Base-by-base conservation (phyloP, 1,284 basidiomycete species). In the Serendipita sp. region DNA sequence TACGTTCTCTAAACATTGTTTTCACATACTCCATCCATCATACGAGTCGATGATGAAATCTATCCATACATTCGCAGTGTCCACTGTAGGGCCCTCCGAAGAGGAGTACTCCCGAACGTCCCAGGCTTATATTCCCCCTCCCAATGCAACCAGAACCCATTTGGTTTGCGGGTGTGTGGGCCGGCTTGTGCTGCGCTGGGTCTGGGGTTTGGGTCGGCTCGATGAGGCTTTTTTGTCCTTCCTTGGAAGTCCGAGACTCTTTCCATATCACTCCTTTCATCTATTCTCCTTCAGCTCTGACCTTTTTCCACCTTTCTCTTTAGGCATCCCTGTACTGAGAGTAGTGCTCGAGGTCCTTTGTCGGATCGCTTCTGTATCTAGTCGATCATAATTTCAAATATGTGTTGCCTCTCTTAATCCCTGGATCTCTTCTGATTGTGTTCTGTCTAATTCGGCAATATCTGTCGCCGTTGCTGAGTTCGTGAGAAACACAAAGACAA, bases 41-140 rank as follows among this genome's bases (percentile, higher is more conserved):
- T 71, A 67, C 68, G 62, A n/a, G 49, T 71, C 42, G 65, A 73
- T 69, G 83, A 85, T 84, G 83, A 85, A 82, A 76, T 55, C 68
- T 68, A 69, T 75, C 79, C 77, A 72, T 78, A 78, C 80, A 84
- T 85, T 85, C 83, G 83, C 83, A 85, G 84, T 84, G 83, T 85
- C 81, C 82, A 79, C 83, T 79, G 77, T 77, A 86, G 81, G 70
- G 78, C 76, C 82, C 82, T 83, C 77, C 74, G 66, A 61, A 65
- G 65, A 41, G 76, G 78, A 81, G 82, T 76, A 85, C 84, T 86
- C 85, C 83, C 75, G 78, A 79, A 82, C 75, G 76, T 75, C 65
- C 76, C 84, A 81, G 79, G 77, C 76, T 76, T 77, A 85, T 73
- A 82, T 70, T 80, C 74, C 76, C 78, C 77, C 78, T 76, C 70